Percentiles rank a stretch among this genome's conserved stretches.
These are phyloP conservation scores for Aureobasidium zeae DNA, from an alignment of 2,329 filamentous ascomycete genomes.

Conservation along the genomic window DNA sequence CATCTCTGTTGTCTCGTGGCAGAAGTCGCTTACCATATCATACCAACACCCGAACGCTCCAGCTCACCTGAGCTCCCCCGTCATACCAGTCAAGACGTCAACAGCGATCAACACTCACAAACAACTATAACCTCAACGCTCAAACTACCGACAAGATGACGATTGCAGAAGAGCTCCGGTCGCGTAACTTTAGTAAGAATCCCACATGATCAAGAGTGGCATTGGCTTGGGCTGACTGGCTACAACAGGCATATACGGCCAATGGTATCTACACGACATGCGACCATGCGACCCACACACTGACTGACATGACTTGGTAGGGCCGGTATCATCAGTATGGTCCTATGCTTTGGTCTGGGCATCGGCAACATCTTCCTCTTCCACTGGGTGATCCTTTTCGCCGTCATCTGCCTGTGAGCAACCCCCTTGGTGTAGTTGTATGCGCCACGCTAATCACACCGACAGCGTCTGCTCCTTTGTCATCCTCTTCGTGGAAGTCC, in stretches of 20 bases:
- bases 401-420: slow-evolving; percentile 43
- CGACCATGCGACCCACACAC: slow-evolving; percentile 16
- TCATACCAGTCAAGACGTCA: neutral
- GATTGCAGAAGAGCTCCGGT: slow-evolving; percentile 52
- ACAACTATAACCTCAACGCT: neutral
- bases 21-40: neutral
- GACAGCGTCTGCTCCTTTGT: slow-evolving; percentile 39
- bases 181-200: slow-evolving; percentile 56
- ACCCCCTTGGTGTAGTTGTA: neutral
- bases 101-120: neutral
- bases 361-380: slow-evolving; percentile 61
- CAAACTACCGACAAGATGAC: slow-evolving; percentile 38
- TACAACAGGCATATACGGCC: slow-evolving; percentile 56
- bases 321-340: slow-evolving; percentile 51
- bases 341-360: slow-evolving; percentile 58
- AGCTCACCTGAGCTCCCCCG: slow-evolving; percentile 4
- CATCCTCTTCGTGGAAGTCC: slow-evolving; percentile 58
- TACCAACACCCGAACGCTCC: neutral
- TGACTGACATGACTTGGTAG: slow-evolving; percentile 25
- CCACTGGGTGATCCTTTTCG: slow-evolving; percentile 51
- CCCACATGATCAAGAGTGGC: slow-evolving; percentile 13
- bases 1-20: neutral
- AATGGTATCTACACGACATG: slow-evolving; percentile 46
- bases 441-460: slow-evolving; percentile 1
- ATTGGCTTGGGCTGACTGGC: slow-evolving; percentile 12